Evolutionary conservation across 306 rosid genomes (phyloP), one percentile per base, ranked within the genome.

Genomic region (Vigna hirtella): DNA sequence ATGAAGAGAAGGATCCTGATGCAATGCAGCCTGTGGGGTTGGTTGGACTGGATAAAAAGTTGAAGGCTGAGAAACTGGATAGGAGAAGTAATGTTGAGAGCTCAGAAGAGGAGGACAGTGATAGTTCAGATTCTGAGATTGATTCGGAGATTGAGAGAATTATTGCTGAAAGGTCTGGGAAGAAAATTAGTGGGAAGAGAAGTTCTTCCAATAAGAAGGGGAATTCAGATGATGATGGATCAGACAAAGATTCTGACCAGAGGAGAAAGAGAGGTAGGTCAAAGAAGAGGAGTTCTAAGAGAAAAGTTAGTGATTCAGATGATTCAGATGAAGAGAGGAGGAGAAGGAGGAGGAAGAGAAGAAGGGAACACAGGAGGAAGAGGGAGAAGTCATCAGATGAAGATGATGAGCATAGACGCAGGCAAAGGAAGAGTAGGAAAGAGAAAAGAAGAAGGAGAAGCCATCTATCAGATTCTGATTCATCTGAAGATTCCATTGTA

Each of bases 121-220:
- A 89, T 77, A 86, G 85, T 78, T 88, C 93, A 2, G 97, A 91
- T 77, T 91, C 98, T 3, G 97, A 89, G 77, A 74, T 76, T 53
- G 88, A 94, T 80, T 81, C 96, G 0, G 97, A 94, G 86, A 87
- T 94, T 51, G 98, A 94, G 89, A 89, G 90, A 81, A 81, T 88
- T 78, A 85, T 94, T 80, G 87, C 93, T 63, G 83, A 83, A 66
- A 89, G 90, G 75, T 79, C 79, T 50, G 94, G 98, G 82, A 87
- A 85, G 70, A 93, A 72, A 74, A 51, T 76, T 34, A 49, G 75
- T 65, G 53, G 71, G 14, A 94, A 88, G 88, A 85, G 64, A 74
- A 73, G 65, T 76, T 72, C 87, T 8, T 36, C 69, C 43, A 89
- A 85, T 63, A 93, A 82, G 85, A 82, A 81, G 57, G 67, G 61